phyloP scores from a whole-genome alignment of 2,329 filamentous ascomycete species.

The Trichophyton mentagrophytes region DNA sequence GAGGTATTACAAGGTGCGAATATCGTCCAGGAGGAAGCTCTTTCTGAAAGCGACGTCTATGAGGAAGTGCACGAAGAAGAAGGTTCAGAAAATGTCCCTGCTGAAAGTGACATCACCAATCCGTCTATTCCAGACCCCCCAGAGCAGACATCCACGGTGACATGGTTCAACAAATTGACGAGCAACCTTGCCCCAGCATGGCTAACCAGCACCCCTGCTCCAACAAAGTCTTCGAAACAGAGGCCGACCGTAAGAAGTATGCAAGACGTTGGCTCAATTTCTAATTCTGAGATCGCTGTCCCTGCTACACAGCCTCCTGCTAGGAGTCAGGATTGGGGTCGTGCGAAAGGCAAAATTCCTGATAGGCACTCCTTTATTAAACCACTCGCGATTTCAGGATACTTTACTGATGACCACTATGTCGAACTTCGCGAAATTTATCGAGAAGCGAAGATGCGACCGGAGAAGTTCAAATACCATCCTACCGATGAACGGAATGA shows the following conservation, averaged over 20 bases:
- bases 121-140: not conserved
- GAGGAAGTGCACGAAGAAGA: not conserved
- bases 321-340: not conserved
- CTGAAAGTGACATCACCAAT: not conserved
- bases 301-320: not conserved
- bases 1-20: not conserved
- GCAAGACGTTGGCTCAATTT: not conserved
- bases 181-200: constrained; percentile 13
- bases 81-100: not conserved
- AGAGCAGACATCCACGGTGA: constrained; percentile 16
- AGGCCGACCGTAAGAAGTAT: not conserved
- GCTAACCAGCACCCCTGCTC: constrained; percentile 8
- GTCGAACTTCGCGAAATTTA: constrained; percentile 28
- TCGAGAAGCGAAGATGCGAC: constrained; percentile 25
- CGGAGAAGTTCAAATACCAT: constrained; percentile 28
- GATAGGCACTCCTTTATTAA: constrained; percentile 6
- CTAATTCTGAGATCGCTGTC: not conserved
- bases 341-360: not conserved
- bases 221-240: constrained; percentile 1
- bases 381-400: constrained; percentile 25
- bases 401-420: constrained; percentile 33
- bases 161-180: constrained; percentile 25
- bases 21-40: too few species aligned
- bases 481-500: constrained; percentile 24
- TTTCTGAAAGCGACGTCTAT: not conserved